phyloP scores from a whole-genome alignment of 768 basidiomycete genomes.

The Hericium coralloides region DNA sequence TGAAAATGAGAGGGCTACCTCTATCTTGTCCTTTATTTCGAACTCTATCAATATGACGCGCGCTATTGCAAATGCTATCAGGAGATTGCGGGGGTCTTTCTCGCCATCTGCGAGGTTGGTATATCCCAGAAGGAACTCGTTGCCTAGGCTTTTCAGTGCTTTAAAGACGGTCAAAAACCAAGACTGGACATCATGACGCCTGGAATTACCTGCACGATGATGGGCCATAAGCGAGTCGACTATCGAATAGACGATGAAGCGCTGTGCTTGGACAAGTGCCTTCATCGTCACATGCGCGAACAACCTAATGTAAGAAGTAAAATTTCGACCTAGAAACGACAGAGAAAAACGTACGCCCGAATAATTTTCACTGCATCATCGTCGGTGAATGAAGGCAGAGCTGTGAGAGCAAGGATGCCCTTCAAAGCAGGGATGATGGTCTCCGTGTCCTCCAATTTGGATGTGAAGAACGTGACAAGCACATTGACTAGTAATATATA shows the following conservation, averaged over 20 bases:
- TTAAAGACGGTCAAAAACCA: conserved; percentile 6
- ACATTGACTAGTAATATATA: conserved; percentile 57
- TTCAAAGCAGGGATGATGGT: conserved; percentile 75
- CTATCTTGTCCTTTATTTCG: conserved; percentile 62
- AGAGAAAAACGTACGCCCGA: conserved; percentile 42
- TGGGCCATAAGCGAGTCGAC: conserved; percentile 69
- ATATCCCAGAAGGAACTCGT: conserved; percentile 69
- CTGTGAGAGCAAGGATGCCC: conserved; percentile 61
- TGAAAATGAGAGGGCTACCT: conserved; percentile 41
- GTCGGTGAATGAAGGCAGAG: conserved; percentile 52
- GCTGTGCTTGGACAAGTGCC: conserved; percentile 69
- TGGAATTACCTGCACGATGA: conserved; percentile 42
- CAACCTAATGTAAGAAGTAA: conserved; percentile 36
- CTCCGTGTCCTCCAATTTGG: conserved; percentile 80
- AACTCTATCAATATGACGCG: conserved; percentile 86
- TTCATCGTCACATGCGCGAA: conserved; percentile 77
- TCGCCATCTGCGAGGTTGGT: conserved; percentile 83
- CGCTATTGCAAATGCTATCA: conserved; percentile 83
- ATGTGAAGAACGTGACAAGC: conserved; percentile 72
- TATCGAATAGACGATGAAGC: conserved; percentile 74
- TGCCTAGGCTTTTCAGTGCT: conserved; percentile 68
- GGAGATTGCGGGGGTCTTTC: conserved; percentile 92
- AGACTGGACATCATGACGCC: not conserved
- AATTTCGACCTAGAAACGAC: not conserved
- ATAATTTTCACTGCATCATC: conserved; percentile 54